Evolutionary conservation across 1,139 yeast species (phyloP).

Genomic region (Diutina ranongensis): DNA sequence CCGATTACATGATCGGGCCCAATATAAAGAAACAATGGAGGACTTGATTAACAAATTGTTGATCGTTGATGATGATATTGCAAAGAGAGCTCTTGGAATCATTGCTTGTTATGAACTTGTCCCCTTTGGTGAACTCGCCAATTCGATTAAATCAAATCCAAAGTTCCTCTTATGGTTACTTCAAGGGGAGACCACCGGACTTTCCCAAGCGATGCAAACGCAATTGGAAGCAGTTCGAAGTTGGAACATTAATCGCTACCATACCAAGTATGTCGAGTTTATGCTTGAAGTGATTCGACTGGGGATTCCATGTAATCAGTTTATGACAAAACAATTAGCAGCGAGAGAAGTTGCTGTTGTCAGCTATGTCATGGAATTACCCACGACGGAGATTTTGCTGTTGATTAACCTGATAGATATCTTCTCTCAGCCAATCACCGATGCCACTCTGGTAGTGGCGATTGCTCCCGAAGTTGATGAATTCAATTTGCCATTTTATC

Average conservation of each 20-base stretch:
- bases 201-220: background rate
- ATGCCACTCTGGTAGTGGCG: background rate
- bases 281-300: background rate
- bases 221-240: background rate
- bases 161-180: background rate
- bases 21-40: background rate
- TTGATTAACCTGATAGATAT: background rate
- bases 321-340: background rate
- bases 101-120: background rate
- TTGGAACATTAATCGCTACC: background rate
- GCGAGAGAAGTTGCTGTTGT: background rate
- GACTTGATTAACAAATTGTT: background rate
- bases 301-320: background rate
- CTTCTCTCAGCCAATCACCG: background rate
- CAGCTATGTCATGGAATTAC: background rate
- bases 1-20: background rate
- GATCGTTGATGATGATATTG: background rate
- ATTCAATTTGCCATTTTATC: background rate
- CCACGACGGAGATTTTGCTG: background rate
- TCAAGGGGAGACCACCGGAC: background rate
- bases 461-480: background rate
- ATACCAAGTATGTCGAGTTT: background rate
- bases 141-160: background rate
- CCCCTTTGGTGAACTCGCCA: background rate
- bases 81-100: background rate